Percentiles rank a stretch among this genome's conserved stretches.
Conservation (phyloP, 2,329 filamentous ascomycete species). For the Penicillium sp. region DNA sequence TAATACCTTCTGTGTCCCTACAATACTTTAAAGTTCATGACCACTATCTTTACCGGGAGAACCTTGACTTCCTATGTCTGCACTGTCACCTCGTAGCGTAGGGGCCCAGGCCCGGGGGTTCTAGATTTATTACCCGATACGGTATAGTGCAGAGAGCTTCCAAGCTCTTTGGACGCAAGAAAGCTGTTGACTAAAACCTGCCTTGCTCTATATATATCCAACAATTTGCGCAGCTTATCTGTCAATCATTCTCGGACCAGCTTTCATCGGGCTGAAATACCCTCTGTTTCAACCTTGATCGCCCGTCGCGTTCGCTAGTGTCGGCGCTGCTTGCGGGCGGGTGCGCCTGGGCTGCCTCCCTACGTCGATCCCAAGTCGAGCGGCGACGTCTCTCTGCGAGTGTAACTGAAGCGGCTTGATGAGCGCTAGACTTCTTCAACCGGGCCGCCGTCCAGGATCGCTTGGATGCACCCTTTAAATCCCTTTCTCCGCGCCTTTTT, state of each 20-base stretch:
- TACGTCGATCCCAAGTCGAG: constrained; percentile 29
- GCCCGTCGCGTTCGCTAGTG: constrained; percentile 11
- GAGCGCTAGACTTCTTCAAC: constrained; percentile 37
- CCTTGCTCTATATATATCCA: constrained; percentile 12
- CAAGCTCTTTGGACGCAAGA: constrained; percentile 32
- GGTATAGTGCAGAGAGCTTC: constrained; percentile 39
- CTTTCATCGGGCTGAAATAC: neutral
- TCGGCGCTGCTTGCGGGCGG: constrained; percentile 20
- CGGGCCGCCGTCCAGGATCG: constrained; percentile 49
- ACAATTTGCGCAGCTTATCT: constrained; percentile 8
- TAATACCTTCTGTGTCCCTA: neutral
- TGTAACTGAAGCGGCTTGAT: constrained; percentile 42
- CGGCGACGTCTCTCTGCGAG: constrained; percentile 30
- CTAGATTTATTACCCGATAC: constrained; percentile 27
- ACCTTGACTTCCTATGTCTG: too few species aligned
- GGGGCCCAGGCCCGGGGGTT: neutral
- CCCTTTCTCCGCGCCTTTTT: constrained; percentile 99
- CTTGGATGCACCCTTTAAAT: constrained; percentile 97
- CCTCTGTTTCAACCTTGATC: neutral
- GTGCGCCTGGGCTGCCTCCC: constrained; percentile 41
- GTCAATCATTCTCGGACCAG: neutral
- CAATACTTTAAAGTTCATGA: too few species aligned
- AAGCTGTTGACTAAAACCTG: constrained; percentile 26
- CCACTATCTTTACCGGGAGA: too few species aligned
- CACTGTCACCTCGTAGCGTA: too few species aligned